Evolutionary conservation across 192 early-diverging fungal genomes (phyloP).

Genomic region (Podochytrium sp.): DNA sequence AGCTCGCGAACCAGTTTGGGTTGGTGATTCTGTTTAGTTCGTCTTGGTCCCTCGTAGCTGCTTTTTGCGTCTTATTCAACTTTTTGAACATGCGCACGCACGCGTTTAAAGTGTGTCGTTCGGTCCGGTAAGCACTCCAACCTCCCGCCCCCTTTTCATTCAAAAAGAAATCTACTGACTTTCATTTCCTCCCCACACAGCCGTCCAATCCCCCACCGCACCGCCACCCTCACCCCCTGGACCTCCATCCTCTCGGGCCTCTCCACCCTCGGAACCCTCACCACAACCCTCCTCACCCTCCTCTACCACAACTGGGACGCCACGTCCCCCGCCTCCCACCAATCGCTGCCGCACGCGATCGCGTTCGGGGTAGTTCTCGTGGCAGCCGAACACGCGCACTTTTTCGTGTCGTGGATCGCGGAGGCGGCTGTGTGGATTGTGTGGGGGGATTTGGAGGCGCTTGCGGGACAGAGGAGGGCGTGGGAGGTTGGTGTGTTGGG

Average conservation of each 20-base stretch:
- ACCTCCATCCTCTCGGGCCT: slow-evolving; percentile 34
- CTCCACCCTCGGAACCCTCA: slow-evolving; percentile 36
- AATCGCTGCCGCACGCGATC: slow-evolving; percentile 22
- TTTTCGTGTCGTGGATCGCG: slow-evolving; percentile 28
- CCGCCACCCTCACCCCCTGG: slow-evolving; percentile 83
- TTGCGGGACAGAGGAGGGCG: background rate
- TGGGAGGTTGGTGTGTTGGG: background rate
- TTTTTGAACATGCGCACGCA: slow-evolving; percentile 89
- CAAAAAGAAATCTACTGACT: background rate
- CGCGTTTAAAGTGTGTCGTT: slow-evolving; percentile 84
- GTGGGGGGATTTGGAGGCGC: slow-evolving; percentile 25
- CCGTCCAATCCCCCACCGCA: slow-evolving; percentile 71
- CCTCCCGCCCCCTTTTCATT: background rate
- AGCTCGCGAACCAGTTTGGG: slow-evolving; percentile 94
- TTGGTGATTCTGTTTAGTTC: slow-evolving; percentile 84
- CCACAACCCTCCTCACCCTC: slow-evolving; percentile 26
- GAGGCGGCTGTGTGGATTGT: slow-evolving; percentile 8
- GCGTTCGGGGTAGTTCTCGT: slow-evolving; percentile 17
- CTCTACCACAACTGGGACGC: slow-evolving; percentile 46
- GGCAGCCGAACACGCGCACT: slow-evolving; percentile 37
- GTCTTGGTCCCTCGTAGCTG: slow-evolving; percentile 82
- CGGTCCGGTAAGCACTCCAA: slow-evolving; percentile 26
- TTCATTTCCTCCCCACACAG: slow-evolving; percentile 53
- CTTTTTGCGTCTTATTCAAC: slow-evolving; percentile 87
- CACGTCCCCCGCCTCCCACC: slow-evolving; percentile 3